Base-by-base conservation (phyloP, 2,329 filamentous ascomycete genomes). In the Fusarium vanettenii region DNA sequence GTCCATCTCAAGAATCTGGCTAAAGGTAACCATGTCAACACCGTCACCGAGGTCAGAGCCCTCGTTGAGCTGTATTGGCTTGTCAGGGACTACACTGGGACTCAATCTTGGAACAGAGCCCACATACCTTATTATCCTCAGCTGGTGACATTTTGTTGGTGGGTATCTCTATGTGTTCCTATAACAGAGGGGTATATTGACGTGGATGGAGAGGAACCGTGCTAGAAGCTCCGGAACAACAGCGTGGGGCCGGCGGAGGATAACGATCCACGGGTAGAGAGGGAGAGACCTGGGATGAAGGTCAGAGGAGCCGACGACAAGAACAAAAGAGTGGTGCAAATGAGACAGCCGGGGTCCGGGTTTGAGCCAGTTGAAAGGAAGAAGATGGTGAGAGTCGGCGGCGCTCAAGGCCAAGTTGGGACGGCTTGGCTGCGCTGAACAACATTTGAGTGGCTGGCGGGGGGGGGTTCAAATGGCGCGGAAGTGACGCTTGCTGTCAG, bases 1-100 rank as follows among this genome's bases (percentile, higher is more conserved):
- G 83, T 99, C 97, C 96, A 99, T 98, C 84, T 98, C 97, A 73
- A 98, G 90, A 82, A 99, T 98, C 87, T 98, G 97, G 79, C 92
- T 92, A 80, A 99, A 99, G 66, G 95, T 97, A 65, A 84, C 82
- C 71, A 87, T 85, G 83, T 98, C 96, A 84, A 99, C 92, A 81
- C 89, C 88, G 75, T 97, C 93, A 69, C 91, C 92, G 75, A 95
- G 90, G 69, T 88, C 87, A 79, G 91, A 82, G 71, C 84, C 86
- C 66, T 85, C 82, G 68, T 83, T 81, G 64, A 88, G 85, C 84
- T 79, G 29, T 35, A 29, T 41, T 41, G 13, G 31, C 27, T 52
- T 55, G 62, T 75, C 66, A 78, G 75, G 39, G 59, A 65, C 41
- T 29, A 20, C 63, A 13, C 45, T 66, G 31, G 39, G 56, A 43